Base-by-base conservation (phyloP, 2,329 filamentous ascomycete genomes). In the Neurospora sp. region DNA sequence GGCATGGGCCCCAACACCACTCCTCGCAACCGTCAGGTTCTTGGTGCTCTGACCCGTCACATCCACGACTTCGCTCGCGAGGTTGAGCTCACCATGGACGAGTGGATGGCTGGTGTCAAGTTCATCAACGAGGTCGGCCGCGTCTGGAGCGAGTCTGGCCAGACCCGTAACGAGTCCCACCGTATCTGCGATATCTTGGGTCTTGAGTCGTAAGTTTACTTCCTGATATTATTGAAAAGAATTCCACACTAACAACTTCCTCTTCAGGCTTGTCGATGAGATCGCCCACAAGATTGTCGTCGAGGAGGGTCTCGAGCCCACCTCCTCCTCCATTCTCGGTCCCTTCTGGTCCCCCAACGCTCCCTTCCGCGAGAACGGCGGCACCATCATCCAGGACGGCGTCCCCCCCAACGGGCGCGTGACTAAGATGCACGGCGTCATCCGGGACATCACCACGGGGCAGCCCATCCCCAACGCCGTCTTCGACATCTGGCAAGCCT, bases 31-130 rank as follows among this genome's bases (percentile, higher is more conserved):
- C 87, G 89, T 71, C 83, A 89, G 75, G 85, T 95, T 78, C 85
- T 95, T 82, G 79, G 85, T 67, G 85, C 86, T 38, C 81, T 94
- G 71, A 89, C 94, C 77, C 84, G 83, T 70, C 92, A 95, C 81
- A 83, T 95, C 70, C 92, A 96, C 81, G 91, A 93, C 80, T 95
- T 95, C 79, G 88, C 90, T 46, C 89, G 91, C 67, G 92, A 96
- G 79, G 88, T 92, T 72, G 87, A 93, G 78, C 87, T 96, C 70
- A 94, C 91, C 8, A 84, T 88, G n/a, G 90, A 91, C 70, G 92
- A 96, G 82, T 94, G 91, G 92, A 86, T 91, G 81, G 82, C 86
- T 9, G 92, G 89, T 66, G 81, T 81, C 36, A 74, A 78, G 70
- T 78, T 77, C 78, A 82, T 92, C 80, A 92, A 92, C 82, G 84